Percentiles rank a stretch among this genome's conserved stretches.
These are phyloP conservation scores for Phytophthora pseudosyringae DNA, from an alignment of 352 stramenopile species.

Conservation along the genomic window DNA sequence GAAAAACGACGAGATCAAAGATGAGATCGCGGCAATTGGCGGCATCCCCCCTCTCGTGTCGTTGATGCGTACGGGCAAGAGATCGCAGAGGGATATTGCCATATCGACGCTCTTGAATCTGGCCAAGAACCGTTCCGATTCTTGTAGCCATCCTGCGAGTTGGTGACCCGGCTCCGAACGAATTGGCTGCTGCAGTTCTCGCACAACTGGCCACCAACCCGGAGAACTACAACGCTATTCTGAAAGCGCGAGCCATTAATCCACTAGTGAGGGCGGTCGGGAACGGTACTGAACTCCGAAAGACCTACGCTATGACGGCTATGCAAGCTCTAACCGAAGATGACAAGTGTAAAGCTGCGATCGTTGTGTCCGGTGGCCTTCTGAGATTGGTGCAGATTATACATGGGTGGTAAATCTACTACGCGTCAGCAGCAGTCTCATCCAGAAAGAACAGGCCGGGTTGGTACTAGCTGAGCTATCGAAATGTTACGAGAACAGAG, in stretches of 20 bases:
- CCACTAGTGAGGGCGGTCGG: background rate
- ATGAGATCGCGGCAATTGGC: background rate
- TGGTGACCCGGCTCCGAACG: background rate
- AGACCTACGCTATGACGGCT: background rate
- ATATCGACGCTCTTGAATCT: background rate
- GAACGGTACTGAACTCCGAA: background rate
- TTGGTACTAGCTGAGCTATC: background rate
- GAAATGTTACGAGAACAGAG: background rate
- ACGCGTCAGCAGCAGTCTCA: background rate
- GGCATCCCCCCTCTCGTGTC: background rate
- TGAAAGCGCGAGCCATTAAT: background rate
- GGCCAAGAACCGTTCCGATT: background rate
- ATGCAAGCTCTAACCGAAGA: background rate
- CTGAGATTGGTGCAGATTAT: background rate
- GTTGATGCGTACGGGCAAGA: background rate
- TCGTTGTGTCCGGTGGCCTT: too few relatives aligned
- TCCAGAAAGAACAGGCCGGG: conserved; percentile 12
- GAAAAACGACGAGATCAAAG: background rate
- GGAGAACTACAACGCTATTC: background rate
- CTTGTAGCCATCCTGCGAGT: background rate
- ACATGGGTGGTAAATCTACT: background rate
- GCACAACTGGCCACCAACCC: background rate
- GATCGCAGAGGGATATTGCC: background rate
- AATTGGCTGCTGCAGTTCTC: background rate
- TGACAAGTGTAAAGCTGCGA: too few relatives aligned